Evolutionary conservation across 768 basidiomycete genomes (phyloP), one percentile per base, ranked within the genome.

Genomic region (Boletus vinaceobasis): DNA sequence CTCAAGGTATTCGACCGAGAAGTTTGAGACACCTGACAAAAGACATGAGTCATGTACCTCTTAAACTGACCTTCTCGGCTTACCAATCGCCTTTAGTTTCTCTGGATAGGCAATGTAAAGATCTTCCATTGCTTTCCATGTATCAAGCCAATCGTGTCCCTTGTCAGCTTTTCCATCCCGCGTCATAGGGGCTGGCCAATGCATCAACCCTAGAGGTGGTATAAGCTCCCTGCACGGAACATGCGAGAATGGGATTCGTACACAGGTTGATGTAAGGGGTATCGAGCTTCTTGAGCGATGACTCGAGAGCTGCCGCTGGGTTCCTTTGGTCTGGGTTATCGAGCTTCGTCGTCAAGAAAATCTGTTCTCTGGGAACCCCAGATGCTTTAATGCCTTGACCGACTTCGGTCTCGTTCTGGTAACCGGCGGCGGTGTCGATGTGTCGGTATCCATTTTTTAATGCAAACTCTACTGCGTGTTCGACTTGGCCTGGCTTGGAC

Each of bases 291-390:
- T 76, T 73, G 53, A 95, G 78, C n/a, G 88, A 88, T 31, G 71
- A 71, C 56, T 86, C 77, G 29, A 96, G 76, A n/a, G 86, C 84
- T 48, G 79, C 79, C 40, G 75, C 77, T 9, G 83, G 79, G 33
- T 77, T 68, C 53, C 73, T 71, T 65, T 90, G 89, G 66, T 86
- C 81, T 45, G 74, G 70, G 70, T 85, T 86, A 65, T 80, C 76
- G 51, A 88, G 77, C 70, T 87, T 88, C 54, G 85, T 87, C 54
- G 90, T 92, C 55, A 95, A 71, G 79, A 94, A 95, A 71, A 95
- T 79, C 52, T 85, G 75, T 35, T 75, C 74, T 53, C 93, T 82
- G 6, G 83, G 77, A 15, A 93, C 82, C 11, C 89, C 91, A 23
- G 86, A 87, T 13, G 77, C 76, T 47, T 65, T 84, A 73, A 94